A percentile compares a stretch with the other conserved stretches of the same genome.
Evolutionary conservation across 805 yeast species (phyloP).

Genomic region (Yarrowia divulgata): DNA sequence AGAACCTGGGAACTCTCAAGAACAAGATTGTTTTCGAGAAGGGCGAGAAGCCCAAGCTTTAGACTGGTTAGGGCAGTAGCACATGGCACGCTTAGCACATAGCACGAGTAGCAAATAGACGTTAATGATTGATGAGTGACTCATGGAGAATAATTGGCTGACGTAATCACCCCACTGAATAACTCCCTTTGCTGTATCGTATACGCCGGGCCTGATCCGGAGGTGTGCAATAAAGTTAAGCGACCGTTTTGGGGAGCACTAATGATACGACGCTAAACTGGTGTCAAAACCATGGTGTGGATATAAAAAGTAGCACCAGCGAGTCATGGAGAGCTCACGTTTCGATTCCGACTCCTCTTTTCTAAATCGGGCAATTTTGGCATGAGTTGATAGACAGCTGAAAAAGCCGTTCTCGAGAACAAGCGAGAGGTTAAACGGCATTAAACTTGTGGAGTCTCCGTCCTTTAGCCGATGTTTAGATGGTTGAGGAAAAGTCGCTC

Average conservation of each 20-base stretch:
- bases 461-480: not conserved
- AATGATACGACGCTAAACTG: no score
- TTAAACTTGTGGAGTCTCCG: not conserved
- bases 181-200: no score
- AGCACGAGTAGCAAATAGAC: not conserved
- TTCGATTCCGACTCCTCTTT: no score
- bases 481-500: not conserved
- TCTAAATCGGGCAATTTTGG: no score
- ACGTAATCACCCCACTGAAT: no score
- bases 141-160: no score
- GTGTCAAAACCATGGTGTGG: no score
- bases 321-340: no score
- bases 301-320: no score
- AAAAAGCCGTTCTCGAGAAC: no score
- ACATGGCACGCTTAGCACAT: no score
- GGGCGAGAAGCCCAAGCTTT: slow-evolving; percentile 34
- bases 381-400: no score
- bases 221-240: not conserved
- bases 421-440: not conserved
- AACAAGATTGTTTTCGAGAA: slow-evolving; percentile 53
- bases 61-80: slow-evolving; percentile 1
- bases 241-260: not conserved
- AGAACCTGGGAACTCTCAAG: slow-evolving; percentile 55
- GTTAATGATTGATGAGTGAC: not conserved
- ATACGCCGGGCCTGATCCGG: not conserved